Percentiles rank a stretch among this genome's conserved stretches.
phyloP scores from a whole-genome alignment of 2,329 filamentous ascomycete genomes.

The Fusarium pseudograminearum region DNA sequence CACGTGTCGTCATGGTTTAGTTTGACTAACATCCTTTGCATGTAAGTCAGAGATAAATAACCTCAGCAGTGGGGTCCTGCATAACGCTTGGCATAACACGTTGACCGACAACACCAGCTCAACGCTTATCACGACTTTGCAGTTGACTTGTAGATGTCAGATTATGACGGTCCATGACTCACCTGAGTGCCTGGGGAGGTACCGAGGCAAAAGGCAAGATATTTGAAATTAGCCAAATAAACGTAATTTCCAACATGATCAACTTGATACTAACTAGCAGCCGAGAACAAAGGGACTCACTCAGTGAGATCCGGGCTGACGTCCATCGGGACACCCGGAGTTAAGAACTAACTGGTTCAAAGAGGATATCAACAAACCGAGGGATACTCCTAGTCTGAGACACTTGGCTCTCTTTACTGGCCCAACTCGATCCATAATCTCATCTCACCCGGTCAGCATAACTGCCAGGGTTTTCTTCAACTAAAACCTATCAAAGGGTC shows the following conservation, averaged over 20 bases:
- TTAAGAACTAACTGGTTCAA: conserved; percentile 27
- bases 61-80: conserved; percentile 5
- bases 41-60: conserved; percentile 11
- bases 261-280: conserved; percentile 7
- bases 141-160: neutral
- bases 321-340: conserved; percentile 37
- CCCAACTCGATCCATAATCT: conserved; percentile 11
- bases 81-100: conserved; percentile 33
- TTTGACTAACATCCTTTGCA: conserved; percentile 2
- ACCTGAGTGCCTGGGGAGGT: neutral
- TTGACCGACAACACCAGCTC: conserved; percentile 6
- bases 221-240: conserved; percentile 17
- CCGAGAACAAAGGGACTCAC: conserved; percentile 3
- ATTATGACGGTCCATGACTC: conserved; percentile 16
- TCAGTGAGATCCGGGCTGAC: conserved; percentile 33
- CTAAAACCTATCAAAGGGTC: conserved; percentile 10
- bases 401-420: neutral
- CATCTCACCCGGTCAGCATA: conserved; percentile 36
- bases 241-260: conserved; percentile 5
- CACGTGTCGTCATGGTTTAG: conserved; percentile 7
- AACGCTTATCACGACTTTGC: neutral
- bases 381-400: neutral
- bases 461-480: neutral
- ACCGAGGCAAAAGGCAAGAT: neutral
- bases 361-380: conserved; percentile 1